phyloP scores from a whole-genome alignment of 1,139 yeast genomes.

The Yamadazyma sp. region DNA sequence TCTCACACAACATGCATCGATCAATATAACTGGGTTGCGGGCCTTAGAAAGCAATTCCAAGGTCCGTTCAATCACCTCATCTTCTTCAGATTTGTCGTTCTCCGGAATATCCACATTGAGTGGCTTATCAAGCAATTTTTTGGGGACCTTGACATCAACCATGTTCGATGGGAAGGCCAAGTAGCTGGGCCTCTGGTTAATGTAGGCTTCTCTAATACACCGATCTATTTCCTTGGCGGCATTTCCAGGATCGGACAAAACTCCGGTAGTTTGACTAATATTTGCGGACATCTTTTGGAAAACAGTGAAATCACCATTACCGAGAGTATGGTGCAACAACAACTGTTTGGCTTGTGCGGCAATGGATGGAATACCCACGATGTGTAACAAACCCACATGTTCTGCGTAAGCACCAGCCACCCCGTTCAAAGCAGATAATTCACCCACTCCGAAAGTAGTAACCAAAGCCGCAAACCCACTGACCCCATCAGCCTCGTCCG shows the following conservation, averaged over 20 bases:
- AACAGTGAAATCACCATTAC: constrained; percentile 82
- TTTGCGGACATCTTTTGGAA: constrained; percentile 61
- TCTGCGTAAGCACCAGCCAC: constrained; percentile 45
- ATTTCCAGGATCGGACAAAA: constrained; percentile 26
- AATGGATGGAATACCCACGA: constrained; percentile 47
- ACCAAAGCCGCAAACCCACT: constrained; percentile 53
- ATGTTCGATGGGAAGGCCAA: constrained; percentile 40
- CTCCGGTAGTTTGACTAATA: constrained; percentile 33
- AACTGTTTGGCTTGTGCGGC: constrained; percentile 63
- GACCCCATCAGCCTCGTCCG: constrained; percentile 11
- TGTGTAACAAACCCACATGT: constrained; percentile 40
- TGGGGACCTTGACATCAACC: constrained; percentile 36
- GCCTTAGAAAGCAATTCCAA: constrained; percentile 28
- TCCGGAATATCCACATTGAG: constrained; percentile 28
- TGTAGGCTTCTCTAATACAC: constrained; percentile 35
- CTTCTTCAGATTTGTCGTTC: constrained; percentile 31
- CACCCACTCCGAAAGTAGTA: constrained; percentile 73
- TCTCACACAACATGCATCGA: constrained; percentile 40
- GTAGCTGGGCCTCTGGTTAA: constrained; percentile 40
- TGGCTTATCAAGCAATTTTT: constrained; percentile 28
- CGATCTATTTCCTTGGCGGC: constrained; percentile 38
- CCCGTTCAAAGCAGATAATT: constrained; percentile 40
- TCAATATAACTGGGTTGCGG: constrained; percentile 32
- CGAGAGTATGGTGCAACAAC: constrained; percentile 63
- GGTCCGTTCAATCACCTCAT: constrained; percentile 31